Percentiles rank a stretch among this genome's conserved stretches.
These are phyloP conservation scores for Pythium scleroteichum DNA, from an alignment of 352 stramenopile species.

Conservation along the genomic window DNA sequence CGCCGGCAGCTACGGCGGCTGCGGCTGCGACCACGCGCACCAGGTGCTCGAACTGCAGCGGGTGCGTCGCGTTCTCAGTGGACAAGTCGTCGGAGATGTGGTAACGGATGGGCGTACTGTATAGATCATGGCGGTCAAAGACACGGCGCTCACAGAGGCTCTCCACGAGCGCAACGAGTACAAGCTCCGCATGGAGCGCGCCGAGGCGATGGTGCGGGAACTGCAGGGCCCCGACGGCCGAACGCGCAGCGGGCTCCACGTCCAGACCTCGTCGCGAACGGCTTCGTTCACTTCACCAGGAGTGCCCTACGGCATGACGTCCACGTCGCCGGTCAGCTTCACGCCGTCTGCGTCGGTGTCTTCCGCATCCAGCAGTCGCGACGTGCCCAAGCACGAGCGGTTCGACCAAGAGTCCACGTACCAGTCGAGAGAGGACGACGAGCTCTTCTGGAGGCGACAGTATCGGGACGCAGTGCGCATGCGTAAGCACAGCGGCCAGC, in stretches of 20 bases:
- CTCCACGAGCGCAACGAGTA: slow-evolving; percentile 60
- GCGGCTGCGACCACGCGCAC: slow-evolving; percentile 32
- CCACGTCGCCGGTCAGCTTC: slow-evolving; percentile 21
- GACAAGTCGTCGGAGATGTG: no score
- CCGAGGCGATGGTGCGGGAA: slow-evolving; percentile 42
- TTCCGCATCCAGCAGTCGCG: slow-evolving; percentile 1
- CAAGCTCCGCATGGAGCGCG: slow-evolving; percentile 47
- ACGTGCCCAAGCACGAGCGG: slow-evolving; percentile 29
- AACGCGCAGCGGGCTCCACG: slow-evolving; percentile 9
- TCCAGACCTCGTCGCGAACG: slow-evolving; percentile 23
- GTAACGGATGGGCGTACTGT: no score
- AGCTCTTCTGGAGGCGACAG: slow-evolving; percentile 36
- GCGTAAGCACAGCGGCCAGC: slow-evolving; percentile 29
- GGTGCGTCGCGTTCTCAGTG: slow-evolving; percentile 24
- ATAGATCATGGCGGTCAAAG: slow-evolving; percentile 53
- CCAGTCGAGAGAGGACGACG: slow-evolving; percentile 29
- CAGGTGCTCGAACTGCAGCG: slow-evolving; percentile 40
- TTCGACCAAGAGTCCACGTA: slow-evolving; percentile 36
- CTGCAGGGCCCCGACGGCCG: slow-evolving; percentile 26
- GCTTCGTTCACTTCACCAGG: slow-evolving; percentile 19
- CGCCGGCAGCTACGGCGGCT: slow-evolving; percentile 3
- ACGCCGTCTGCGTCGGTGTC: slow-evolving; percentile 8
- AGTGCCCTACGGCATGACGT: slow-evolving; percentile 28
- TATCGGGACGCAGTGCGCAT: slow-evolving; percentile 34
- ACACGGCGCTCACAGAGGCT: slow-evolving; percentile 52